These are phyloP conservation scores for Pseudomassariella vexata DNA, from an alignment of 2,329 filamentous ascomycete species.

Conservation along the genomic window DNA sequence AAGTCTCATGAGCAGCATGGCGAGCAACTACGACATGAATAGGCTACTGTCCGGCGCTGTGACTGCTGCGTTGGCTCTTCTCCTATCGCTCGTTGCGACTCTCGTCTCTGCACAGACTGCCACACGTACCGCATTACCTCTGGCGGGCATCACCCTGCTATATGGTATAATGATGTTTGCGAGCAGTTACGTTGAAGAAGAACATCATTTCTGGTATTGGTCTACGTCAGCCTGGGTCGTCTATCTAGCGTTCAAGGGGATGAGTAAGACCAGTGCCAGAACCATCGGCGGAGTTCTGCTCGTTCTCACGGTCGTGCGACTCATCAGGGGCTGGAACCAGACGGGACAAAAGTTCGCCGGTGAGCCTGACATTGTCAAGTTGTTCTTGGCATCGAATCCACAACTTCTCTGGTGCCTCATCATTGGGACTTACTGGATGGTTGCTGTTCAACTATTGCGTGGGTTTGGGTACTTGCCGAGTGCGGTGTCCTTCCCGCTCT, in stretches of 20 bases:
- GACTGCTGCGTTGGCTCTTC: constrained; percentile 28
- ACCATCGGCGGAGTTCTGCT: constrained; percentile 27
- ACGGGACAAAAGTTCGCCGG: constrained; percentile 95
- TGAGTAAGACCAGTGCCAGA: constrained; percentile 18
- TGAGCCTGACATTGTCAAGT: constrained; percentile 78
- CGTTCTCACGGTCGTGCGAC: constrained; percentile 56
- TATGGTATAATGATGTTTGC: constrained; percentile 95
- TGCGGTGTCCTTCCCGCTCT: constrained; percentile 32
- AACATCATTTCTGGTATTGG: constrained; percentile 99
- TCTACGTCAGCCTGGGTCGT: constrained; percentile 64
- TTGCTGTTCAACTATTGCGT: constrained; percentile 39
- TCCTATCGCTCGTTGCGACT: constrained; percentile 32
- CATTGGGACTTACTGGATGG: constrained; percentile 60
- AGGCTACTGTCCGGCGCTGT: constrained; percentile 47
- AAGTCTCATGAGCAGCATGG: constrained; percentile 76
- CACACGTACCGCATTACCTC: too few relatives aligned
- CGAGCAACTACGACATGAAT: constrained; percentile 81
- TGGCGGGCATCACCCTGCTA: constrained; percentile 46
- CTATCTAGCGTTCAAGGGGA: constrained; percentile 44
- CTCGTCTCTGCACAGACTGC: too few relatives aligned
- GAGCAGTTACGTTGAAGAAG: constrained; percentile 95
- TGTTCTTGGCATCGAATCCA: constrained; percentile 59
- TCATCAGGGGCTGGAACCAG: constrained; percentile 84
- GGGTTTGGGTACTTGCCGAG: constrained; percentile 35
- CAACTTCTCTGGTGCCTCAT: constrained; percentile 70